Evolutionary conservation across 192 early-diverging fungal genomes (phyloP), one percentile per base, ranked within the genome.

Genomic region (Lunasporangiospora selenospora): DNA sequence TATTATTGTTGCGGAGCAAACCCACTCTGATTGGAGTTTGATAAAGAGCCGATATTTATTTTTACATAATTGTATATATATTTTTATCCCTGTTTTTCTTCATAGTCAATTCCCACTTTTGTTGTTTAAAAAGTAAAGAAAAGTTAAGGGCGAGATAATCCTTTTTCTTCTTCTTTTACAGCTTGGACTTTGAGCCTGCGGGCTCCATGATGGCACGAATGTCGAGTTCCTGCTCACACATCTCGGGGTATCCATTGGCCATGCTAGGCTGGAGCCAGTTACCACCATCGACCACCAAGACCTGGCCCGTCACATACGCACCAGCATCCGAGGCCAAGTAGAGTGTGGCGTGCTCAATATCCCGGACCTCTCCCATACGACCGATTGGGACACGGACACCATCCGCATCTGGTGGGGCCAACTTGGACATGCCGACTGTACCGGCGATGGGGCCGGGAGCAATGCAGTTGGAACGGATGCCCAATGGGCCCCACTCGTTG

Each of bases 291-390:
- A 88, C 84, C 10, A 87, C 71, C 53, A 88, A 38, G 26, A 73
- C 82, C 50, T 47, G 76, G 21, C 59, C 87, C 16, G 86, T 89
- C 8, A 90, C 77, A 57, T 65, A 90, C 9, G 80, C 60, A 30
- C 76, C 84, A 13, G 85, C 88, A 45, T 86, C 88, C 2, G 82
- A 85, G 19, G 83, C 84, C 57, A 92, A 66, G 62, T 83, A 92
- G 40, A 90, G 46, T 12, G 89, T 87, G 3, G 90, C 81, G 27
- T 89, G 83, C 53, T 85, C 90, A 48, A 93, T 89, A 75, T 93
- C 91, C 16, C 62, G 59, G 37, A 87, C 64, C 29, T 80, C 58
- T 30, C 81, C 78, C 77, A 86, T 48, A 30, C 77, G 57, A 34
- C 63, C 56, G 52, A 62, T 71, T 56, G 69, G 52, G 42, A 59